A percentile compares a stretch with the other conserved stretches of the same genome.
Evolutionary conservation across 225 moss, liverwort and hornwort species (phyloP).

Genomic region (Lunularia cruciata): DNA sequence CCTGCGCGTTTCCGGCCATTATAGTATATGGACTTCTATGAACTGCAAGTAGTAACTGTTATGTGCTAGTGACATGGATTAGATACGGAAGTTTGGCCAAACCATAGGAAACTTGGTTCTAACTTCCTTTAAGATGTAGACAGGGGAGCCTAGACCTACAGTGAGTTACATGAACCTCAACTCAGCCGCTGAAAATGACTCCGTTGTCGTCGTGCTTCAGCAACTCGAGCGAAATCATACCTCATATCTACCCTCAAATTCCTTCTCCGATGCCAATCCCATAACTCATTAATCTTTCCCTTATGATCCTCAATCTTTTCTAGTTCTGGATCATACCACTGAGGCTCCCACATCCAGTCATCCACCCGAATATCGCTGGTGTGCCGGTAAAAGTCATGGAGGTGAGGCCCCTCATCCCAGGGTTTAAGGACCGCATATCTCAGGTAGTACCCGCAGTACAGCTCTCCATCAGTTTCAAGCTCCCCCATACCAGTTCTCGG

Average conservation of each 20-base stretch:
- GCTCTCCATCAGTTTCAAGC: slow-evolving; percentile 39
- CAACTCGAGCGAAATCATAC: slow-evolving; percentile 31
- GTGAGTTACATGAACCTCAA: no score
- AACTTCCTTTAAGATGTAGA: no score
- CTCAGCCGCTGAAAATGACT: slow-evolving; percentile 43
- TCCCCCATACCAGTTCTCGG: slow-evolving; percentile 40
- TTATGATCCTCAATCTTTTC: slow-evolving; percentile 36
- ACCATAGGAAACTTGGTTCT: no score
- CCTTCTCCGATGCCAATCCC: slow-evolving; percentile 32
- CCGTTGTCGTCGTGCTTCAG: slow-evolving; percentile 33
- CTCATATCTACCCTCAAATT: slow-evolving; percentile 29
- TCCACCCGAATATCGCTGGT: slow-evolving; percentile 25
- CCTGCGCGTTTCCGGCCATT: no score
- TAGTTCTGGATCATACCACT: slow-evolving; percentile 34
- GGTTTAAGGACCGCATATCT: slow-evolving; percentile 30
- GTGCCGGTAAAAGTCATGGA: slow-evolving; percentile 27
- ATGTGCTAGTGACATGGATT: no score
- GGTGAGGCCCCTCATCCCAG: slow-evolving; percentile 39
- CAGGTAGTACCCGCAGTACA: slow-evolving; percentile 37
- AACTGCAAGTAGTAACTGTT: no score
- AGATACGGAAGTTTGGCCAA: no score
- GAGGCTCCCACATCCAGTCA: slow-evolving; percentile 36
- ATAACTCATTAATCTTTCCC: slow-evolving; percentile 26
- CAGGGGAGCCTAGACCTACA: no score
- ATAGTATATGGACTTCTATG: no score